phyloP scores from a whole-genome alignment of 2,329 filamentous ascomycete species.

The Zalaria sp. region DNA sequence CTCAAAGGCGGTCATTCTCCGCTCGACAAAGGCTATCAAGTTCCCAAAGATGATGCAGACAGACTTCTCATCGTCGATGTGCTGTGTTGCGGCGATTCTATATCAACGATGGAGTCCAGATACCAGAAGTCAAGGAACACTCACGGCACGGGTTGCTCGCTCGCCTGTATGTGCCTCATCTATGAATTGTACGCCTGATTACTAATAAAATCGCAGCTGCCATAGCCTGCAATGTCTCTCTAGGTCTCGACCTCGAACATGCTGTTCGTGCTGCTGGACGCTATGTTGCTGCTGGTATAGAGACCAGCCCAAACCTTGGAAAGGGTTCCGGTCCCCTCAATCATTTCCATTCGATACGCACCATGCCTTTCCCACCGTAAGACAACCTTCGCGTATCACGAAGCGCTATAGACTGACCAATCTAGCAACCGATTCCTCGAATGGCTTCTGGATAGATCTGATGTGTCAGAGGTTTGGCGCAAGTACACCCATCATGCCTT shows the following conservation, averaged over 20 bases:
- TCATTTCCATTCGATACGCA: slow-evolving; percentile 61
- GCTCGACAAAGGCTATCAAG: slow-evolving; percentile 47
- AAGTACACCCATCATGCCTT: slow-evolving; percentile 71
- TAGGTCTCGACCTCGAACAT: slow-evolving; percentile 38
- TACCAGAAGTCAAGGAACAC: slow-evolving; percentile 68
- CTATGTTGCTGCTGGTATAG: slow-evolving; percentile 61
- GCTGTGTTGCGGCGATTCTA: slow-evolving; percentile 45
- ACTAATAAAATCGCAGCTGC: slow-evolving; percentile 36
- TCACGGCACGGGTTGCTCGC: slow-evolving; percentile 86
- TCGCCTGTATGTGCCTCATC: slow-evolving; percentile 53
- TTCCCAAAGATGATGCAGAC: slow-evolving; percentile 45
- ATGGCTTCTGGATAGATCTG: slow-evolving; percentile 61
- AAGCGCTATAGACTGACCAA: background rate
- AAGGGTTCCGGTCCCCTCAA: slow-evolving; percentile 60
- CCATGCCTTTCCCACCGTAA: slow-evolving; percentile 53
- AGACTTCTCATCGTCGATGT: slow-evolving; percentile 61
- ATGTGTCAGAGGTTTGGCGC: slow-evolving; percentile 63
- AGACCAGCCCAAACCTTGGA: slow-evolving; percentile 47
- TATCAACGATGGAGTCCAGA: slow-evolving; percentile 49
- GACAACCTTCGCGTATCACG: slow-evolving; percentile 13
- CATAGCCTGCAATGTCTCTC: slow-evolving; percentile 59
- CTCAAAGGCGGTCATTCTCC: slow-evolving; percentile 88
- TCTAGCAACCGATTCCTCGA: slow-evolving; percentile 59
- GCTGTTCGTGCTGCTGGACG: slow-evolving; percentile 55
- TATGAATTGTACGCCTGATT: background rate